phyloP scores from a whole-genome alignment of 164 flowering plant genomes.

The Chimonanthus praecox region DNA sequence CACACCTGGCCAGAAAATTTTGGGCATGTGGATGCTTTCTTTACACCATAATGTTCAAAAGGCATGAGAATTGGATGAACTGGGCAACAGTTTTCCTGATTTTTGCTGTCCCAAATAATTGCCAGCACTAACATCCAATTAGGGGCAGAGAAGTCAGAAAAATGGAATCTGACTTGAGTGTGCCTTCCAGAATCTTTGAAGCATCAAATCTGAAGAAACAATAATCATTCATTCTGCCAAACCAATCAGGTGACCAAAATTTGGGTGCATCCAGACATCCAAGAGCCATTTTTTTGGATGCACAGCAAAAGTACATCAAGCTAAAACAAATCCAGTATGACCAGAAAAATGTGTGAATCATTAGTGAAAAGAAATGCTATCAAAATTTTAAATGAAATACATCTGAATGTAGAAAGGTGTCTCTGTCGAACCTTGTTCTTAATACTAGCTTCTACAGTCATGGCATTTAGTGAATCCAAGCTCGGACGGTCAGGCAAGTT shows the following conservation, averaged over 20 bases:
- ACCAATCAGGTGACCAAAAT: not conserved
- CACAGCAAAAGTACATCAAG: not conserved
- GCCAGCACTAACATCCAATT: not conserved
- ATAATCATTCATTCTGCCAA: not conserved
- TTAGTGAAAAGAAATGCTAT: not conserved
- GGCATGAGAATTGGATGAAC: not conserved
- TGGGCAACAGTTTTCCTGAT: not conserved
- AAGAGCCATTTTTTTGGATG: not conserved
- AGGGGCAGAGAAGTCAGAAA: not conserved
- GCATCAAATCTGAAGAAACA: not conserved
- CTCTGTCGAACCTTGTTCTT: constrained; percentile 67
- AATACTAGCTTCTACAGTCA: constrained; percentile 49
- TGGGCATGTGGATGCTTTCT: not conserved
- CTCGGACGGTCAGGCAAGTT: constrained; percentile 24
- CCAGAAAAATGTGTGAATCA: not conserved
- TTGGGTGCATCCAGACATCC: not conserved
- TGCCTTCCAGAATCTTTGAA: not conserved
- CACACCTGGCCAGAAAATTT: not conserved
- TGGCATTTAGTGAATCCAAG: constrained; percentile 20
- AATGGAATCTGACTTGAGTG: not conserved
- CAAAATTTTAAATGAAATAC: not conserved
- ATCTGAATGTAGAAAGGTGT: not conserved
- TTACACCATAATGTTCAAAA: not conserved
- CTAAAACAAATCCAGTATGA: not conserved
- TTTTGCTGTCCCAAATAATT: not conserved